phyloP scores from a whole-genome alignment of 1,139 yeast genomes.

The Pneumocystis jirovecii region DNA sequence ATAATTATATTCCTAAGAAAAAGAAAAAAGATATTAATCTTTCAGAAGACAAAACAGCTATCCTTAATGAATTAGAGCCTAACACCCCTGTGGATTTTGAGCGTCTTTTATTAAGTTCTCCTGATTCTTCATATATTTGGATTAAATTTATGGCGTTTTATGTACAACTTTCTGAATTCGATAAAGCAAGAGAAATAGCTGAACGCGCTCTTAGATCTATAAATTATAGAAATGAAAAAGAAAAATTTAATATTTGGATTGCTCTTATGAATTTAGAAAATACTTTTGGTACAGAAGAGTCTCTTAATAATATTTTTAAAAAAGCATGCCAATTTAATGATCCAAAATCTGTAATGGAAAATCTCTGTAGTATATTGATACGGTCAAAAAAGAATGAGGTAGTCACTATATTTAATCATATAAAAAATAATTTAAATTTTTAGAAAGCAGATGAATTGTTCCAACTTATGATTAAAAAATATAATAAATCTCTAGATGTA shows the following conservation, averaged over 20 bases:
- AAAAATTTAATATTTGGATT: conserved; percentile 88
- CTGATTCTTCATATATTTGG: conserved; percentile 89
- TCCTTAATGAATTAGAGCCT: conserved; percentile 70
- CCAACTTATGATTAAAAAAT: conserved; percentile 60
- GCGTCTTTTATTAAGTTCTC: conserved; percentile 76
- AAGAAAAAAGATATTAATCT: conserved; percentile 26
- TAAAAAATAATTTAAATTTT: conserved; percentile 25
- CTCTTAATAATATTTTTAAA: conserved; percentile 65
- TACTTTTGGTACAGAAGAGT: conserved; percentile 75
- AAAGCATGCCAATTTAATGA: conserved; percentile 88
- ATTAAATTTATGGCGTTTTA: conserved; percentile 98
- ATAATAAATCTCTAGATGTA: conserved; percentile 44
- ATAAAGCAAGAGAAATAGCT: conserved; percentile 85
- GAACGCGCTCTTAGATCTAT: conserved; percentile 85
- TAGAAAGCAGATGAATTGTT: conserved; percentile 57
- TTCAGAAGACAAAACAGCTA: conserved; percentile 72
- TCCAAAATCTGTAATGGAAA: conserved; percentile 24
- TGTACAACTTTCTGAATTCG: conserved; percentile 81
- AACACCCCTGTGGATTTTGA: conserved; percentile 86
- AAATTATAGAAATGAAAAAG: conserved; percentile 81
- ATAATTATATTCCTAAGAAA: conserved; percentile 16
- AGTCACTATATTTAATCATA: not conserved
- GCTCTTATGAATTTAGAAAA: conserved; percentile 88
- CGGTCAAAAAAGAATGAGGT: conserved; percentile 11
- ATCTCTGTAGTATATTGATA: conserved; percentile 7